phyloP scores from a whole-genome alignment of 805 yeast species.

The Blastobotrys chiropterorum region DNA sequence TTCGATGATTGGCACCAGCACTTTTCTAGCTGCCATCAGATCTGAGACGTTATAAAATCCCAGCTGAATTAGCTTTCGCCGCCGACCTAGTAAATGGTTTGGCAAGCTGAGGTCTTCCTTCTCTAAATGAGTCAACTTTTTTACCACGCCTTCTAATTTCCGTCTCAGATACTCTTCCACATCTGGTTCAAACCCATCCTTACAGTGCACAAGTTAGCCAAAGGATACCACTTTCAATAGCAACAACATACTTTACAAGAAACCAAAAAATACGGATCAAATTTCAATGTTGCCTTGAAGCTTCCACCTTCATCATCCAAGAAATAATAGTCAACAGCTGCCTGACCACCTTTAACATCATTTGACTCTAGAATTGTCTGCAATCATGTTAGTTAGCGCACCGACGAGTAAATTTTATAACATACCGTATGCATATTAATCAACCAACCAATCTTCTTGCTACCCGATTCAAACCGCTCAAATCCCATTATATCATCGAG shows the following conservation, averaged over 20 bases:
- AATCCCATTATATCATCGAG: slow-evolving; percentile 86
- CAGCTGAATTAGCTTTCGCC: slow-evolving; percentile 57
- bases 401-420: neutral
- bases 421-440: slow-evolving; percentile 89
- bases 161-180: slow-evolving; percentile 80
- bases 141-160: slow-evolving; percentile 57
- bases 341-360: slow-evolving; percentile 55
- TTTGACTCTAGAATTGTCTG: slow-evolving; percentile 44
- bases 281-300: slow-evolving; percentile 77
- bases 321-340: slow-evolving; percentile 93
- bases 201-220: slow-evolving; percentile 8
- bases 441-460: slow-evolving; percentile 79
- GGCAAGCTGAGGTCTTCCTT: slow-evolving; percentile 80
- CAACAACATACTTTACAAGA: slow-evolving; percentile 48
- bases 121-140: slow-evolving; percentile 44
- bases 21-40: slow-evolving; percentile 65
- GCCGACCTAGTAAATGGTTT: slow-evolving; percentile 79
- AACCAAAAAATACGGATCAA: slow-evolving; percentile 82
- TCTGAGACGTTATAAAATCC: slow-evolving; percentile 71
- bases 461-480: slow-evolving; percentile 66
- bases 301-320: slow-evolving; percentile 95
- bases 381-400: slow-evolving; percentile 2
- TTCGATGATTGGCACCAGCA: slow-evolving; percentile 60
- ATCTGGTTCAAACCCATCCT: slow-evolving; percentile 49
- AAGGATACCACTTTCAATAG: neutral